phyloP scores from a whole-genome alignment of 2,329 filamentous ascomycete species.

The Ilyonectria robusta region DNA sequence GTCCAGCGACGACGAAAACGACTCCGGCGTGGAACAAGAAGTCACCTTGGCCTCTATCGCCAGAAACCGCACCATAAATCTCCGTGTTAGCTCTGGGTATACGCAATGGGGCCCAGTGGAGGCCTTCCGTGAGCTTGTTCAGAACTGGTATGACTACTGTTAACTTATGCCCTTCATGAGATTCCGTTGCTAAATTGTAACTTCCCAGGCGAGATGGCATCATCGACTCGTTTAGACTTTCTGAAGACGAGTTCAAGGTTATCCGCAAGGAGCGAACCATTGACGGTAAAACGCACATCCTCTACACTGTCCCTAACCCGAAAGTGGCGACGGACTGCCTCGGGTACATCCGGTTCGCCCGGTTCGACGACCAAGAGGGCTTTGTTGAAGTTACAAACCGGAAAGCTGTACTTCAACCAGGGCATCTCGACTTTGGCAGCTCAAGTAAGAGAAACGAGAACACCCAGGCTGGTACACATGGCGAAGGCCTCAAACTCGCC shows the following conservation, averaged over 20 bases:
- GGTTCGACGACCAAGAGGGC: conserved; percentile 35
- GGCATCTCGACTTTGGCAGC: conserved; percentile 49
- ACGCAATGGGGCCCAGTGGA: conserved; percentile 36
- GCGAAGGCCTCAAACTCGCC: conserved; percentile 51
- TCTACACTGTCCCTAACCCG: conserved; percentile 44
- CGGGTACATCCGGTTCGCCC: conserved; percentile 50
- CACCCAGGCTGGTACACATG: conserved; percentile 47
- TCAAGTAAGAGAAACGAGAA: conserved; percentile 42
- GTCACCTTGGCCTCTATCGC: neutral
- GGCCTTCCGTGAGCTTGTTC: conserved; percentile 52
- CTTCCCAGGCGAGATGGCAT: conserved; percentile 48
- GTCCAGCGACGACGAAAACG: neutral
- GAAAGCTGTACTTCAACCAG: conserved; percentile 47
- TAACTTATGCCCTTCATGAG: neutral
- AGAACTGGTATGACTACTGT: conserved; percentile 48
- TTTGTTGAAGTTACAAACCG: conserved; percentile 49
- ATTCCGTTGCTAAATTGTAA: neutral
- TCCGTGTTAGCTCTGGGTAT: conserved; percentile 12
- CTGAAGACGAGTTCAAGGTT: conserved; percentile 42
- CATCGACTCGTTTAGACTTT: conserved; percentile 43
- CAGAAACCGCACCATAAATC: neutral
- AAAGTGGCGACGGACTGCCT: conserved; percentile 34
- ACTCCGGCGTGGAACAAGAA: neutral
- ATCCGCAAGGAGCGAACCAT: conserved; percentile 33
- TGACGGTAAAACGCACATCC: conserved; percentile 39